phyloP scores from a whole-genome alignment of 352 stramenopile species.

The Achlya hypogyna region DNA sequence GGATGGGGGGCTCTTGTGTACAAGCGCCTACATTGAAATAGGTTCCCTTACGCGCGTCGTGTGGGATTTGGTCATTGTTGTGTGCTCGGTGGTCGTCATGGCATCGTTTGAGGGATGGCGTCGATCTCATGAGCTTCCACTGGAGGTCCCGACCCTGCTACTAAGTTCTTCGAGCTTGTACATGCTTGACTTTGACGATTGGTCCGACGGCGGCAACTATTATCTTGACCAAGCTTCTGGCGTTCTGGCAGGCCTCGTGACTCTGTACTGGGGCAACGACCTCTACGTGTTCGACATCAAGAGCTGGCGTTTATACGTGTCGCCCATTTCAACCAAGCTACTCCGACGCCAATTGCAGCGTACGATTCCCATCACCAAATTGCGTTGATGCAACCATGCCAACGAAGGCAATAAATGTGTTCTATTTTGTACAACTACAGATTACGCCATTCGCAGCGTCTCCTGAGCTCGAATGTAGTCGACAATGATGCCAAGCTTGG shows the following conservation, averaged over 20 bases:
- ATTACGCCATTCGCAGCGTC: no score
- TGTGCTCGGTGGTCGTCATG: neutral
- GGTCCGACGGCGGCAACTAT: neutral
- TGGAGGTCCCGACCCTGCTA: neutral
- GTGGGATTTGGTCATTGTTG: neutral
- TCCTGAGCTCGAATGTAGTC: constrained; percentile 1
- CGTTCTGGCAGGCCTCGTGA: constrained; percentile 6
- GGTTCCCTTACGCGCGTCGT: neutral
- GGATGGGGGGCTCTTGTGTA: neutral
- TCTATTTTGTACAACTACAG: no score
- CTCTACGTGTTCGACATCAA: constrained; percentile 20
- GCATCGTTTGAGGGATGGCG: neutral
- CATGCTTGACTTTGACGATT: neutral
- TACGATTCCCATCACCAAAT: no score
- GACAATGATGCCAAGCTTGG: neutral
- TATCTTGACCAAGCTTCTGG: constrained; percentile 10
- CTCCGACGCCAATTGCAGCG: no score
- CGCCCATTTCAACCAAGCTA: no score
- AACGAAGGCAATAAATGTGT: no score
- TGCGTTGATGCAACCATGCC: no score
- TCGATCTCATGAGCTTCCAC: neutral
- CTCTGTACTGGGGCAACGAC: neutral
- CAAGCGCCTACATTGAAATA: neutral
- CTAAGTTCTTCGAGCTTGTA: neutral
- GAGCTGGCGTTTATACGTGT: constrained; percentile 4